Percentiles rank a stretch among this genome's conserved stretches.
phyloP scores from a whole-genome alignment of 306 rosid genomes.

The Cyclanthera cordifolia region DNA sequence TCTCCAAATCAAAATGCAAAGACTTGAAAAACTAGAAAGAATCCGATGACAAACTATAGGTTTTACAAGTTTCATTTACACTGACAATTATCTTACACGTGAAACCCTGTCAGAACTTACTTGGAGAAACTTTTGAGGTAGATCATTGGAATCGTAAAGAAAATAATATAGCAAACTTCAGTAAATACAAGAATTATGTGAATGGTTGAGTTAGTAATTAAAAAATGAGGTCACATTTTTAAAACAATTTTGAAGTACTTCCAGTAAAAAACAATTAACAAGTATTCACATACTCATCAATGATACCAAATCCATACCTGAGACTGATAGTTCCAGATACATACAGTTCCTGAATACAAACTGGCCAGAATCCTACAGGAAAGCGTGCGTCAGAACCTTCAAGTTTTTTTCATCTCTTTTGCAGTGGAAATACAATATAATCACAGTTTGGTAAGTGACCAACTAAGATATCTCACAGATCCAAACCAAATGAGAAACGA shows the following conservation, averaged over 20 bases:
- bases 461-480: neutral
- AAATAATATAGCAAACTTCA: neutral
- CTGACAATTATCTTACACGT: neutral
- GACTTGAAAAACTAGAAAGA: neutral
- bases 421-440: neutral
- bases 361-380: constrained; percentile 82
- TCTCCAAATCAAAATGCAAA: neutral
- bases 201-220: neutral
- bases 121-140: neutral
- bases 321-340: constrained; percentile 89
- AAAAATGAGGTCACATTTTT: neutral
- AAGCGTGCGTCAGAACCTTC: neutral
- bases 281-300: neutral
- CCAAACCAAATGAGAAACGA: neutral
- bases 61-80: neutral
- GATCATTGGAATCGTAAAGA: neutral
- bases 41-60: neutral
- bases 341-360: constrained; percentile 90
- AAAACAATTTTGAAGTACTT: neutral
- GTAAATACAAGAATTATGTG: neutral
- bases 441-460: neutral
- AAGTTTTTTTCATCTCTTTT: neutral
- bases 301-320: constrained; percentile 37
- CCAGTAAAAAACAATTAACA: neutral
- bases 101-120: neutral